Base-by-base conservation (phyloP, 495 filamentous ascomycete genomes). In the Chaetomium cochliodes region DNA sequence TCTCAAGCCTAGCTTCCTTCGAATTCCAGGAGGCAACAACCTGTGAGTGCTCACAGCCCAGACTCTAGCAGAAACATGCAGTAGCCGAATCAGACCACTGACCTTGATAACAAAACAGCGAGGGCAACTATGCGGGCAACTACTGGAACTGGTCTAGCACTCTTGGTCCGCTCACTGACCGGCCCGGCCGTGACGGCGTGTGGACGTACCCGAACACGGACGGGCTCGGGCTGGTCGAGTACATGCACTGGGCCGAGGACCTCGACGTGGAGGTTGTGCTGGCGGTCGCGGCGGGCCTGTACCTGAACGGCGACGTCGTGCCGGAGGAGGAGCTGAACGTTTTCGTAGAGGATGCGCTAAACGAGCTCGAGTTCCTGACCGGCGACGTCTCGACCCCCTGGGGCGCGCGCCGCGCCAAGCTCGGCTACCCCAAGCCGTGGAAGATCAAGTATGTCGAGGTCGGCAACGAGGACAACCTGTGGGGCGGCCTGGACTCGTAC, bases 91-190 rank as follows among this genome's bases (percentile, higher is more conserved):
- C 4, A 23, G 18, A 50, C 0, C 18, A 50, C 46, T 50, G 0
- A 50, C n/a, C 18, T 20, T 5, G 8, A 6, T 18, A 52, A 20
- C 7, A 12, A 26, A 39, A 33, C 33, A 56, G 53, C 64, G 86
- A 88, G 65, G 86, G 86, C 26, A 69, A 81, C 44, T 82, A 71
- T 25, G 76, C 81, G 42, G 73, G 70, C 20, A 78, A 76, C 50
- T 79, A 80, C 65, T 91, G 88, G 86, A 82, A 85, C 50, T 91
- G 88, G 88, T 87, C 88, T 68, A 77, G 84, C 60, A 88, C 86
- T 2, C 82, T 91, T 54, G 88, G 88, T 0, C 82, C 85, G 0
- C 76, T 90, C 3, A 85, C 82, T 33, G 74, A 88, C 52, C 80
- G 88, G 11, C 85, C 87, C 0, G 87, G 87, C 39, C 78, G 85